A percentile compares a stretch with the other conserved stretches of the same genome.
phyloP scores from a whole-genome alignment of 2,329 filamentous ascomycete species.

The Colletotrichum chrysophilum region DNA sequence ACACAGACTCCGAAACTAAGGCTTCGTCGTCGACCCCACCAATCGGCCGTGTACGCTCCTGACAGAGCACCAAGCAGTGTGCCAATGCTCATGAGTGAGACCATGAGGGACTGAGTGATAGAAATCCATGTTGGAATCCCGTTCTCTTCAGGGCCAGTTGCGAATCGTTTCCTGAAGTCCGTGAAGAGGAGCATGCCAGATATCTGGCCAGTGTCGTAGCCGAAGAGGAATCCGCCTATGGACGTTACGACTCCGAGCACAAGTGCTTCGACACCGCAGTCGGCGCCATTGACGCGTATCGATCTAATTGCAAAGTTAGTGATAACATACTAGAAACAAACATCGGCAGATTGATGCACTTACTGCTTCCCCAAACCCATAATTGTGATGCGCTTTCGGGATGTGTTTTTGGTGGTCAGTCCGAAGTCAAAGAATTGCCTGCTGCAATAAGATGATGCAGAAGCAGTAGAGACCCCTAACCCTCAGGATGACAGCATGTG shows the following conservation, averaged over 20 bases:
- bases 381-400: not conserved
- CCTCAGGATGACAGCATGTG: not conserved
- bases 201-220: conserved; percentile 68
- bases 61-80: conserved; percentile 59
- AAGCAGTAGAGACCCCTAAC: not conserved
- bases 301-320: conserved; percentile 31
- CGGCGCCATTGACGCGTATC: conserved; percentile 46
- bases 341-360: not conserved
- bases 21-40: conserved; percentile 61
- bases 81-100: conserved; percentile 62
- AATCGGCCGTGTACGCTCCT: conserved; percentile 60
- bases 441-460: no score
- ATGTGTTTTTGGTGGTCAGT: not conserved
- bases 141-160: conserved; percentile 37
- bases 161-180: conserved; percentile 64
- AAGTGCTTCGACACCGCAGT: conserved; percentile 44
- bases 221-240: conserved; percentile 67
- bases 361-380: conserved; percentile 20
- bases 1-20: conserved; percentile 58
- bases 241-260: conserved; percentile 57
- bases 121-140: conserved; percentile 44
- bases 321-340: not conserved
- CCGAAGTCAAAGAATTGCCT: no score
- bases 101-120: conserved; percentile 55
- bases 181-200: conserved; percentile 54